Conservation (phyloP, 352 stramenopile genomes). For the Globisporangium emineosum region DNA sequence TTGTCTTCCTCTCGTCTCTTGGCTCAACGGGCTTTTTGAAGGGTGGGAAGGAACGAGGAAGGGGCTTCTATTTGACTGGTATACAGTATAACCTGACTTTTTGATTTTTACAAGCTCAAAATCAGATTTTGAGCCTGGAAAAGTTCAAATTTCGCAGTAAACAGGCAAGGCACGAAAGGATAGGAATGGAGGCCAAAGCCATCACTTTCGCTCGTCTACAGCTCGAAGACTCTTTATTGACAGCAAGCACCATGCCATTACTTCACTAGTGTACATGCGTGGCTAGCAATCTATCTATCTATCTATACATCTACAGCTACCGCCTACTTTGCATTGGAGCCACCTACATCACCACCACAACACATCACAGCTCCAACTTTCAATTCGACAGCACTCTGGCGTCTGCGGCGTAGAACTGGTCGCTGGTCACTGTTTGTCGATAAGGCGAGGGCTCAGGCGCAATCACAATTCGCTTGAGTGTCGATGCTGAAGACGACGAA, state of each 20-base stretch:
- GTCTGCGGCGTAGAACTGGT: not conserved
- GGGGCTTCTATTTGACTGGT: not conserved
- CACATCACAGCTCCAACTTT: not conserved
- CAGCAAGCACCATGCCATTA: not conserved
- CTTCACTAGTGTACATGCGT: not conserved
- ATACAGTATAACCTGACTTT: not conserved
- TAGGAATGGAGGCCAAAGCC: no score
- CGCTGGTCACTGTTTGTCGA: not conserved
- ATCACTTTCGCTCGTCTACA: not conserved
- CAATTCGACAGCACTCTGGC: not conserved
- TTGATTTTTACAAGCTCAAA: no score
- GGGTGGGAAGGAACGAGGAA: not conserved
- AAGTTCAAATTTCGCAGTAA: no score
- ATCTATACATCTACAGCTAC: not conserved
- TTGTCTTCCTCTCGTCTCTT: not conserved
- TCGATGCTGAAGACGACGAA: not conserved
- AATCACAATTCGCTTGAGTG: not conserved
- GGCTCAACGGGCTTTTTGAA: constrained; percentile 5
- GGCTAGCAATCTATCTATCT: not conserved
- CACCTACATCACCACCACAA: not conserved
- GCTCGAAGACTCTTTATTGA: no score
- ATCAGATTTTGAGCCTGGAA: no score
- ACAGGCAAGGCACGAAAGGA: no score
- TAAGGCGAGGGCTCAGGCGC: not conserved
- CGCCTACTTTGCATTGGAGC: not conserved